phyloP scores from a whole-genome alignment of 495 filamentous ascomycete species.

The Pyrenula massariospora region DNA sequence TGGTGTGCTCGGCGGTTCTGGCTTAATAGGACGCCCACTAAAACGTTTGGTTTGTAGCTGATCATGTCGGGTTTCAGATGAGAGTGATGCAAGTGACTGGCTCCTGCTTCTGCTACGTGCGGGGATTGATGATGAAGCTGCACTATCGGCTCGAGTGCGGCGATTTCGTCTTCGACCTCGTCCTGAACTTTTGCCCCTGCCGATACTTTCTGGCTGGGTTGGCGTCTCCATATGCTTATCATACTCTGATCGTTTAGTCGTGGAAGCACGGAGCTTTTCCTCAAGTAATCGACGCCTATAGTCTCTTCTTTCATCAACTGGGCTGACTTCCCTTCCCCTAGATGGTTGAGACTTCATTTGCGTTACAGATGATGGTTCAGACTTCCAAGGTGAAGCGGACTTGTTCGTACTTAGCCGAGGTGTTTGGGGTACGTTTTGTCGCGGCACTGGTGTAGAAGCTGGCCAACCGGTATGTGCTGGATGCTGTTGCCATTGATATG shows the following conservation, averaged over 20 bases:
- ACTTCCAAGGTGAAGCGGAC: background rate
- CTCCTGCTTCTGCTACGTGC: background rate
- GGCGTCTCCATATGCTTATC: background rate
- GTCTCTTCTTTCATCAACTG: background rate
- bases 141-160: background rate
- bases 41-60: conserved; percentile 11
- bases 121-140: background rate
- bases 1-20: conserved; percentile 12
- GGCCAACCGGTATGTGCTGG: background rate
- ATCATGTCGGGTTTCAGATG: background rate
- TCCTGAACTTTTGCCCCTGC: background rate
- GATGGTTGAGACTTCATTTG: background rate
- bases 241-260: no score
- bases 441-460: background rate
- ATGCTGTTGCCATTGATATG: background rate
- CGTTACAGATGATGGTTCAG: background rate
- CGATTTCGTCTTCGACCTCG: background rate
- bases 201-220: background rate
- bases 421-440: background rate
- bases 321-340: background rate
- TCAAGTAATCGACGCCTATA: background rate
- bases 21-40: conserved; percentile 10
- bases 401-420: background rate
- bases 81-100: background rate
- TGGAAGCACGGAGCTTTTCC: background rate